Evolutionary conservation across 164 flowering plant genomes (phyloP), one percentile per base, ranked within the genome.

Genomic region (Taxillus chinensis): DNA sequence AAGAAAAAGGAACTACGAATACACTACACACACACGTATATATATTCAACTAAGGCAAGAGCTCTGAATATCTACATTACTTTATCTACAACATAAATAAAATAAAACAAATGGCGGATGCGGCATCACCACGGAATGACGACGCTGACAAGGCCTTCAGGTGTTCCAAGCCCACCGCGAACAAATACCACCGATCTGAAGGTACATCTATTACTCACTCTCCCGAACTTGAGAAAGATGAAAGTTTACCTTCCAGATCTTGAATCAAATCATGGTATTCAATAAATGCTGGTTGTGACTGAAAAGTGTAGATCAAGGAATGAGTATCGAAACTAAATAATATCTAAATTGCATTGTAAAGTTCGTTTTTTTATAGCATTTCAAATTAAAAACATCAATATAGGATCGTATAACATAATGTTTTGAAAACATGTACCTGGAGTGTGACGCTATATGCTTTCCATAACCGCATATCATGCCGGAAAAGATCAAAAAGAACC

Each of bases 401-500:
- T 53, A 9, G 38, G 40, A 46, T 12, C 11, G 57, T 15, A 45
- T 14, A 38, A 15, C 5, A 38, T 16, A 45, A 8, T 15, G 12
- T 3, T 7, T 43, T 14, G 3, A n/a, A 52, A 27, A 68, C 13
- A 70, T 17, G 48, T 70, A 92, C 98, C 97, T 87, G 86, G 52
- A 93, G 74, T 42, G 95, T 93, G 8, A 69, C 62, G 67, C 79
- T 78, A 70, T 93, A 93, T 52, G 96, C 97, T 63, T 77, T 82
- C 99, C 99, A 93, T 55, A 90, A 64, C 57, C 93, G 79, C 74
- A 73, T 68, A 70, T 95, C 96, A 72, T 86, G 87, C 57, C 79
- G 85, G 67, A 95, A 95, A 51, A 95, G 80, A 80, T 95, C 97
- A 70, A 80, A 76, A 39, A 95, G 89, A 49, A 95, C 96, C 99